phyloP scores from a whole-genome alignment of 495 filamentous ascomycete species.

The Apodospora peruviana region DNA sequence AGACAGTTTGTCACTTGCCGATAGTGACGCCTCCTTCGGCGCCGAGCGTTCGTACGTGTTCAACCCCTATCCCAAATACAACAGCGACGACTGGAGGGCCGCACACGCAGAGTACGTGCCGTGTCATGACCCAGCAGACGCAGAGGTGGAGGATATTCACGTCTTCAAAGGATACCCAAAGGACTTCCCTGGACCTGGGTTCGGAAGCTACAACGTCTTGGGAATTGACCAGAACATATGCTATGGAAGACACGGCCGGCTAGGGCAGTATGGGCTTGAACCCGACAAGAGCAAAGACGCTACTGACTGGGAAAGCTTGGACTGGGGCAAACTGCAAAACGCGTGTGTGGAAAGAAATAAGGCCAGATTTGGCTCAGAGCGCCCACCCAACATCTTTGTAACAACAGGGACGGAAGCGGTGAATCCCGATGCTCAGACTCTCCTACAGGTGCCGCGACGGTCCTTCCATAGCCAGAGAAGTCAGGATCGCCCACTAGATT shows the following conservation, averaged over 20 bases:
- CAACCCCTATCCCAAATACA: conserved; percentile 47
- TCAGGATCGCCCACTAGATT: too few species aligned
- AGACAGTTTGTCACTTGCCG: conserved; percentile 18
- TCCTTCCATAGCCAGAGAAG: too few species aligned
- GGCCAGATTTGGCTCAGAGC: conserved; percentile 50
- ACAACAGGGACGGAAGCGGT: too few species aligned
- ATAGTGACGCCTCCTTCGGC: conserved; percentile 21
- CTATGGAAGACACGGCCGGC: conserved; percentile 82
- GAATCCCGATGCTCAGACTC: neutral
- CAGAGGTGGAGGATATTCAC: conserved; percentile 26
- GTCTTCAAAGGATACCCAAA: conserved; percentile 57
- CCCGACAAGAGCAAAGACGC: conserved; percentile 27
- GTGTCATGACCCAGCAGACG: conserved; percentile 32
- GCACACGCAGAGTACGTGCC: conserved; percentile 25
- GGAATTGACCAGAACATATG: conserved; percentile 76
- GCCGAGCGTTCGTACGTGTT: conserved; percentile 32
- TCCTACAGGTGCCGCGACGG: neutral
- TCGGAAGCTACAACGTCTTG: conserved; percentile 71
- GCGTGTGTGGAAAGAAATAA: conserved; percentile 58
- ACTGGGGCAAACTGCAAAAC: conserved; percentile 66
- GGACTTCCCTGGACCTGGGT: conserved; percentile 68
- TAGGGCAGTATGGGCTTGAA: conserved; percentile 75
- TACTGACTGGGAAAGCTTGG: conserved; percentile 60
- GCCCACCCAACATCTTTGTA: too few species aligned
- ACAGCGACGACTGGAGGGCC: conserved; percentile 26